These are phyloP conservation scores for Neofusicoccum sp. DNA, from an alignment of 2,329 filamentous ascomycete species.

Conservation along the genomic window DNA sequence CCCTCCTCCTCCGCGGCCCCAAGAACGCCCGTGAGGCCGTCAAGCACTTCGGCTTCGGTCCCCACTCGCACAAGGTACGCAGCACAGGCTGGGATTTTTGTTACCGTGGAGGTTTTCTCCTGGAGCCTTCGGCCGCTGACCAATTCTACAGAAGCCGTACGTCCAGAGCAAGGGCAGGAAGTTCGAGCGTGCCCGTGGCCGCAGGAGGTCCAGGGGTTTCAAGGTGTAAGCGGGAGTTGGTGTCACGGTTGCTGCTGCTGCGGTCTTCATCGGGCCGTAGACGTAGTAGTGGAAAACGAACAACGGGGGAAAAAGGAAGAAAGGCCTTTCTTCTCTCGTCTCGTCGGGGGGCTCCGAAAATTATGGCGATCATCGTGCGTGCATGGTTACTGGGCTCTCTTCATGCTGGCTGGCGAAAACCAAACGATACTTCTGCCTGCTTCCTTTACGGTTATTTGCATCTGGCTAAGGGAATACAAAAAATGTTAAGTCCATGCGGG, in stretches of 20 bases:
- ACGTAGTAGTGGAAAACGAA: background rate
- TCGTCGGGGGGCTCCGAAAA: slow-evolving; percentile 10
- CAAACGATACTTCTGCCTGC: slow-evolving; percentile 10
- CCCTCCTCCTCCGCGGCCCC: slow-evolving; percentile 91
- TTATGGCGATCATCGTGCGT: slow-evolving; percentile 18
- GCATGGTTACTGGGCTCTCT: slow-evolving; percentile 17
- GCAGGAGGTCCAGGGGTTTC: slow-evolving; percentile 98
- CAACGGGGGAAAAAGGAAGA: slow-evolving; percentile 5
- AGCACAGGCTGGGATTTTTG: background rate
- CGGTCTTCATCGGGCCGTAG: background rate
- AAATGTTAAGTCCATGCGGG: slow-evolving; percentile 19
- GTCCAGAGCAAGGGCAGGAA: slow-evolving; percentile 99
- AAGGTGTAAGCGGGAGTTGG: slow-evolving; percentile 76
- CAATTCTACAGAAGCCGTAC: slow-evolving; percentile 74
- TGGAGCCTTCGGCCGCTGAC: slow-evolving; percentile 18
- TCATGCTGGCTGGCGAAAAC: slow-evolving; percentile 17
- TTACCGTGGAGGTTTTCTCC: slow-evolving; percentile 20
- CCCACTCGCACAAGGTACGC: slow-evolving; percentile 91
- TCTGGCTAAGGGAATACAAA: slow-evolving; percentile 19
- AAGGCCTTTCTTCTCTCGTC: slow-evolving; percentile 12
- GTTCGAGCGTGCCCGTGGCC: slow-evolving; percentile 98
- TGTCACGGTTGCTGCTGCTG: slow-evolving; percentile 6
- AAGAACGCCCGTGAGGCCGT: slow-evolving; percentile 98
- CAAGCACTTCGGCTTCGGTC: slow-evolving; percentile 99
- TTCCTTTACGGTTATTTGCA: slow-evolving; percentile 19